phyloP scores from a whole-genome alignment of 192 early-diverging fungal genomes.

The Jimgerdemannia flammicorona region DNA sequence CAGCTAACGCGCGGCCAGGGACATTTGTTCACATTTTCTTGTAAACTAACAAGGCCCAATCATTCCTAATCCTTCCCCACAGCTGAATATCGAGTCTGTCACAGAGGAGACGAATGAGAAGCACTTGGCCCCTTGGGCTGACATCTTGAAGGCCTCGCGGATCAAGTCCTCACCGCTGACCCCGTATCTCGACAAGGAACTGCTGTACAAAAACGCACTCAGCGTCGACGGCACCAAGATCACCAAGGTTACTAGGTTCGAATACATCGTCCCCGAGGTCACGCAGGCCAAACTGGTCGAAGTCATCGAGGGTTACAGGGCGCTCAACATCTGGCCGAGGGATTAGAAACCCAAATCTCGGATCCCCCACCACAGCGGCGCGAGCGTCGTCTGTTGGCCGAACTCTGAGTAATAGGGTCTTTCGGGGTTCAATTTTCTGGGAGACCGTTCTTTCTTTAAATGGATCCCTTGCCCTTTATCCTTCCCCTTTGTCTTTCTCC shows the following conservation, averaged over 20 bases:
- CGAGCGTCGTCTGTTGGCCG: too few relatives aligned
- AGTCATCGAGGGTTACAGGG: conserved; percentile 80
- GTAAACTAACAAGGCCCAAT: too few relatives aligned
- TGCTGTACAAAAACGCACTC: conserved; percentile 81
- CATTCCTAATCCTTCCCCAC: background rate
- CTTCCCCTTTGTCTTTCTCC: too few relatives aligned
- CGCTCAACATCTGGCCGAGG: conserved; percentile 78
- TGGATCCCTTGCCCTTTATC: too few relatives aligned
- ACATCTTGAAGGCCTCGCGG: conserved; percentile 65
- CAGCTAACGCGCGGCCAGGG: background rate
- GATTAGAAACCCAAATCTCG: background rate
- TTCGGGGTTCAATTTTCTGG: too few relatives aligned
- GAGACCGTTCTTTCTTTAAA: too few relatives aligned
- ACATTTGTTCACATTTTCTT: too few relatives aligned
- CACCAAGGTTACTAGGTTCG: conserved; percentile 59
- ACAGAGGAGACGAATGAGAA: conserved; percentile 94
- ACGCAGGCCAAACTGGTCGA: conserved; percentile 63
- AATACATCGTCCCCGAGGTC: conserved; percentile 63
- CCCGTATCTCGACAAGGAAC: conserved; percentile 91
- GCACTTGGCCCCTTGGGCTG: conserved; percentile 91
- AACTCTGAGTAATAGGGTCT: too few relatives aligned
- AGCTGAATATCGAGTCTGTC: conserved; percentile 81
- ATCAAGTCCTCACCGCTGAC: conserved; percentile 83
- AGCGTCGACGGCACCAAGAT: conserved; percentile 86
- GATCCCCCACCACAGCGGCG: too few relatives aligned